Percentiles rank a stretch among this genome's conserved stretches.
Evolutionary conservation across 148 eudicot species (phyloP).

Genomic region (Simmondsia chinensis): DNA sequence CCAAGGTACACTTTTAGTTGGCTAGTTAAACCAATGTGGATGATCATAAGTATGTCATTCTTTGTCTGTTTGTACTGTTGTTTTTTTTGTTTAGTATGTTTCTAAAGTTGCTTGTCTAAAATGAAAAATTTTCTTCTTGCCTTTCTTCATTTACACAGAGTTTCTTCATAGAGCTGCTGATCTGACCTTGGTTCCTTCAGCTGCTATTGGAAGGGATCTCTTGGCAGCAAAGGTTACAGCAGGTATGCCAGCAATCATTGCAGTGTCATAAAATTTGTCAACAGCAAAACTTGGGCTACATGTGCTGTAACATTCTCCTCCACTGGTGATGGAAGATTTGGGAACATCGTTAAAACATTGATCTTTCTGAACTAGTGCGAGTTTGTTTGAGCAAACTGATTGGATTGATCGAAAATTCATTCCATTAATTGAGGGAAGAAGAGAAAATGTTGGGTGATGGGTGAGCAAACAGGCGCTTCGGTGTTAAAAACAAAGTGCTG

Average conservation of each 20-base stretch:
- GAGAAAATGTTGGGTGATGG: too few relatives aligned
- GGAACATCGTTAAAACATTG: too few relatives aligned
- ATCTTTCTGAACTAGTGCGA: too few relatives aligned
- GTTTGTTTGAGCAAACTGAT: too few relatives aligned
- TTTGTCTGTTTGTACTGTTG: not conserved
- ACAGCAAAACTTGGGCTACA: too few relatives aligned
- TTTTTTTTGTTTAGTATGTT: not conserved
- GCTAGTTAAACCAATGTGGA: constrained; percentile 99
- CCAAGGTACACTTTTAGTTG: constrained; percentile 98
- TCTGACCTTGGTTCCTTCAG: constrained; percentile 93
- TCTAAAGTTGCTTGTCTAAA: not conserved
- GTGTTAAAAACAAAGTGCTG: too few relatives aligned
- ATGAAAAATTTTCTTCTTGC: not conserved
- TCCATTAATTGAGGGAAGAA: too few relatives aligned
- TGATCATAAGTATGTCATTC: constrained; percentile 63
- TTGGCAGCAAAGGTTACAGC: constrained; percentile 77
- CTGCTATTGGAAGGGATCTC: constrained; percentile 90
- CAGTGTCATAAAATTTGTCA: too few relatives aligned
- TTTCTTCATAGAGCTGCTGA: constrained; percentile 95
- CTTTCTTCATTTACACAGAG: constrained; percentile 37
- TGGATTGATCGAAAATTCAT: too few relatives aligned
- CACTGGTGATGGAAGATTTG: too few relatives aligned
- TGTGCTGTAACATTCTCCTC: too few relatives aligned
- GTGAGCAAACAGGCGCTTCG: too few relatives aligned
- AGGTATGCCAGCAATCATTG: constrained; percentile 38